These are phyloP conservation scores for Helicostylum pulchrum DNA, from an alignment of 192 early-diverging fungal species.

Conservation along the genomic window DNA sequence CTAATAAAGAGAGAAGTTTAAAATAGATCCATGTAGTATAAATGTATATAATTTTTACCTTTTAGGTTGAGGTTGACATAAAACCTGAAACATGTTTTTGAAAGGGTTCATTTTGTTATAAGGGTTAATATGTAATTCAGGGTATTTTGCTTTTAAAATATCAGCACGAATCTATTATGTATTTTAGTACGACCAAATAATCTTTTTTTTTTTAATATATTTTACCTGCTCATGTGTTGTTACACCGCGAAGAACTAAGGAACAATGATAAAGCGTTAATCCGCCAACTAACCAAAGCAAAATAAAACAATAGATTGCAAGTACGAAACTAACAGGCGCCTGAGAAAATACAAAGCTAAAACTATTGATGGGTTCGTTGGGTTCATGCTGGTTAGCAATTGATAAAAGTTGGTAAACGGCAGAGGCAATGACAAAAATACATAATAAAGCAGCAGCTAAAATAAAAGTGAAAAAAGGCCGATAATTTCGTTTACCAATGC, in stretches of 20 bases:
- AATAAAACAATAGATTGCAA: constrained; percentile 62
- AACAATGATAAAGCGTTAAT: constrained; percentile 74
- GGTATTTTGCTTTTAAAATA: constrained; percentile 8
- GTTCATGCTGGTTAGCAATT: not conserved
- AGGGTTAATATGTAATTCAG: constrained; percentile 19
- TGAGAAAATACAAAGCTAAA: constrained; percentile 18
- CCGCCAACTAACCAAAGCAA: constrained; percentile 67
- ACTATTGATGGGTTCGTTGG: not conserved
- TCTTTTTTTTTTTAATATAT: not conserved
- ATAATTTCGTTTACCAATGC: constrained; percentile 84
- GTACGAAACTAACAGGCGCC: constrained; percentile 45
- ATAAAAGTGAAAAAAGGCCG: constrained; percentile 83
- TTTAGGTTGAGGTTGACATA: constrained; percentile 32
- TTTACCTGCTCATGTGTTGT: constrained; percentile 88
- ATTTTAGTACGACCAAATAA: not conserved
- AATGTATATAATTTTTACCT: constrained; percentile 15
- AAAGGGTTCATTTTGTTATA: constrained; percentile 20
- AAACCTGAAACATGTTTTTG: constrained; percentile 25
- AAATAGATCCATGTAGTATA: too few relatives aligned
- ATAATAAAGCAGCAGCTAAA: constrained; percentile 55
- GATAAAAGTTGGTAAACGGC: constrained; percentile 46
- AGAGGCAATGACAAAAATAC: constrained; percentile 58
- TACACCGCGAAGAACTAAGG: constrained; percentile 66
- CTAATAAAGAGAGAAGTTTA: constrained; percentile 1
- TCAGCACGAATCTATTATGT: constrained; percentile 18